Conservation (phyloP, 441 rosid species). For the Codiaeum variegatum region DNA sequence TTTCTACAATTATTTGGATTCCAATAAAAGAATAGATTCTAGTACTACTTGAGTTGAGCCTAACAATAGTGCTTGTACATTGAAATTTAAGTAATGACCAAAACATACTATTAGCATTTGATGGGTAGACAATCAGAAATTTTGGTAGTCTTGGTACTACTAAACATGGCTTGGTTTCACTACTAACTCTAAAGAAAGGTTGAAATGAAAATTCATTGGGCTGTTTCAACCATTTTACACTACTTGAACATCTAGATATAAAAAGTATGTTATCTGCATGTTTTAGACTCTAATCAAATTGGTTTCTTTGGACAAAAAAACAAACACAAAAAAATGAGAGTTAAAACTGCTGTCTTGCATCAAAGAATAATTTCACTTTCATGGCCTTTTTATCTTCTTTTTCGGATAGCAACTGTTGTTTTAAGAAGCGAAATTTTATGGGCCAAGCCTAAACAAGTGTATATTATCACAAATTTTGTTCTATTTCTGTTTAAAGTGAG, state of each 20-base stretch:
- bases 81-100: background rate
- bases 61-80: background rate
- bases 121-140: slow-evolving; percentile 7
- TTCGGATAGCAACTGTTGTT: no score
- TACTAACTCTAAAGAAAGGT: background rate
- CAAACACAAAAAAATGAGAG: no score
- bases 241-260: background rate
- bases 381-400: no score
- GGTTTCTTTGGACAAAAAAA: background rate
- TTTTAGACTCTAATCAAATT: background rate
- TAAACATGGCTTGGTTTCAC: slow-evolving; percentile 6
- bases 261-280: background rate
- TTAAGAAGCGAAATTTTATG: no score
- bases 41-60: background rate
- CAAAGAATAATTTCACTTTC: no score
- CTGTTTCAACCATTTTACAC: background rate
- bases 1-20: background rate
- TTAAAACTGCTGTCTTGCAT: no score
- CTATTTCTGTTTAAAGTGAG: no score
- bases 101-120: background rate
- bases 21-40: background rate
- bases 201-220: background rate
- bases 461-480: no score
- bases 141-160: background rate
- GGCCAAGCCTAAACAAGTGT: no score